Evolutionary conservation across 2,329 filamentous ascomycete genomes (phyloP), one percentile per base, ranked within the genome.

Genomic region (Aspergillus piperis): DNA sequence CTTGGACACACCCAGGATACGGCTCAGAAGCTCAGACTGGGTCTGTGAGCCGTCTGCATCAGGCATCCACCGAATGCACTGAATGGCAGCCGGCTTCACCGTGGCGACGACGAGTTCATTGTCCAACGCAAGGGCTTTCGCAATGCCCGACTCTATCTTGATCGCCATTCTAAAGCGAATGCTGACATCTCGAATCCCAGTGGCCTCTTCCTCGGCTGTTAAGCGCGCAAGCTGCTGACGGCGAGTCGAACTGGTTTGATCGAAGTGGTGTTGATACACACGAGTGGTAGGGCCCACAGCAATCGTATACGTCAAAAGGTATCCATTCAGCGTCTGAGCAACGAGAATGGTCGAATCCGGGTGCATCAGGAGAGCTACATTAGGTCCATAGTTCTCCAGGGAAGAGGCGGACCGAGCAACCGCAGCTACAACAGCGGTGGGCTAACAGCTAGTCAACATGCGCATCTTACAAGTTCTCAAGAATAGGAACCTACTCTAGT

Each of bases 121-220:
- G 66, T 98, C 95, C 21, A 98, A 83, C 2, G 95, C 94, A 57
- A 98, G 80, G 10, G 91, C 92, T 70, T 88, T 91, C 67, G 88
- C 88, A 68, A 99, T 97, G 2, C 95, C 95, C 2, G 95, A 95
- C 76, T 99, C 95, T 17, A 99, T 92, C 73, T 96, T 96, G 71
- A 99, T 98, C 13, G 96, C 94, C 90, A 97, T 96, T 59, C 94
- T 87, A 77, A 99, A 99, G 10, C 92, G 90, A 52, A 99, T 84
- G 69, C 90, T 96, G 58, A 96, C 87, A 76, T 99, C 95, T 56
- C 87, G 86, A 54, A 96, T 88, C 3, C 91, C 91, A 52, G 84
- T 84, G 8, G 90, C 90, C 74, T 97, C 95, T 36, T 93, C 93
- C 1, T 90, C 86, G 0, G 91, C 91, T 76, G 90, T 86, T 32